These are phyloP conservation scores for Trichoderma sp. DNA, from an alignment of 2,329 filamentous ascomycete genomes.

Conservation along the genomic window DNA sequence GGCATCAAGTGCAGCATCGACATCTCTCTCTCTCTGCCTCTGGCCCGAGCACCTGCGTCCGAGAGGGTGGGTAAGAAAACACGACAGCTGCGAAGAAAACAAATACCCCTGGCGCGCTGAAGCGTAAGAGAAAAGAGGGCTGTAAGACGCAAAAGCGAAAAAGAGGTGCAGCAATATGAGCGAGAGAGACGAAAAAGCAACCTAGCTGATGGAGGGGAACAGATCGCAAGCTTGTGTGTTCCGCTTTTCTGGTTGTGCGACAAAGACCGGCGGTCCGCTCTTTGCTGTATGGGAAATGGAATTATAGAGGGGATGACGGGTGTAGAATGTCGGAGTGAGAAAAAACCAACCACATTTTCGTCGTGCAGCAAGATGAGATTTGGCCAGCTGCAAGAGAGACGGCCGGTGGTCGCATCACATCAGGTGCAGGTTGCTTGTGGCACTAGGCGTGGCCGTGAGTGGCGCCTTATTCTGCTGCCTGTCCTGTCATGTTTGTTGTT, in stretches of 20 bases:
- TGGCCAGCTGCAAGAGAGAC: background rate
- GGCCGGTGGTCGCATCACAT: background rate
- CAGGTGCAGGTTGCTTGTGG: background rate
- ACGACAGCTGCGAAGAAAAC: background rate
- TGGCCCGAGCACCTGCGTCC: background rate
- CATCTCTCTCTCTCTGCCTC: background rate
- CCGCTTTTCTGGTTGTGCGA: background rate
- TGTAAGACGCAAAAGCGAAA: background rate
- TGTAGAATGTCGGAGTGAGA: background rate
- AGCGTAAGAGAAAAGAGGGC: background rate
- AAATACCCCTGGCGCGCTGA: background rate
- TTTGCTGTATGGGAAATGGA: background rate
- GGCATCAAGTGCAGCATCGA: background rate
- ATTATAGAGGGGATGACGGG: no score
- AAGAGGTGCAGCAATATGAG: background rate
- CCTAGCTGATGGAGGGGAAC: background rate
- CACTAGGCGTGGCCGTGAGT: constrained; percentile 1
- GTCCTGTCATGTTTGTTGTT: background rate
- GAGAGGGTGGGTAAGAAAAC: constrained; percentile 11
- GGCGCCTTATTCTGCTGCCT: background rate
- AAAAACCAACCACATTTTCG: no score
- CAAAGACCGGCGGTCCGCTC: background rate
- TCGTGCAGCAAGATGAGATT: background rate
- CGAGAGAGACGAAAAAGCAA: background rate
- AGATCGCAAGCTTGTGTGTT: background rate